phyloP scores from a whole-genome alignment of 495 filamentous ascomycete species.

The Bacidia gigantensis region DNA sequence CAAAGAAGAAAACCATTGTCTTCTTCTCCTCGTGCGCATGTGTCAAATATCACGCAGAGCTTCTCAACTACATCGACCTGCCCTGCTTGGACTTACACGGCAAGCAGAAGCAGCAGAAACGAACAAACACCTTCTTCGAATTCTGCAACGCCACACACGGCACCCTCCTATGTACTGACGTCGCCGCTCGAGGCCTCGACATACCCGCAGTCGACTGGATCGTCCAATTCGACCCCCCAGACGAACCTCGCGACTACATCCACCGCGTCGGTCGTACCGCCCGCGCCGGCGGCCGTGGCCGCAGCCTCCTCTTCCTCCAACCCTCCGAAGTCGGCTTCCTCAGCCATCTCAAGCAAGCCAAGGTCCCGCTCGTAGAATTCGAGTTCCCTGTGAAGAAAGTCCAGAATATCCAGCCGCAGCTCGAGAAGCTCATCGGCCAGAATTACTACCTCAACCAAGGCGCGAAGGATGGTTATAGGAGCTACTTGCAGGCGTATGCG shows the following conservation, averaged over 20 bases:
- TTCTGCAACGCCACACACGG: conserved; percentile 90
- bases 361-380: conserved; percentile 89
- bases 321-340: conserved; percentile 88
- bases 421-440: conserved; percentile 79
- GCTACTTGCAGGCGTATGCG: conserved; percentile 89
- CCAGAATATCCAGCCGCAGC: conserved; percentile 83
- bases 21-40: conserved; percentile 91
- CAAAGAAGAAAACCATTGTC: conserved; percentile 92
- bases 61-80: conserved; percentile 91
- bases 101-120: conserved; percentile 94
- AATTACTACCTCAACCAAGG: conserved; percentile 89
- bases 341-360: conserved; percentile 77
- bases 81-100: conserved; percentile 68
- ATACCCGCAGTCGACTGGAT: conserved; percentile 94
- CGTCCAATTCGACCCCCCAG: conserved; percentile 86
- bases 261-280: conserved; percentile 95
- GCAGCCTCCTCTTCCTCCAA: conserved; percentile 78
- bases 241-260: conserved; percentile 66
- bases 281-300: conserved; percentile 67
- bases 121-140: conserved; percentile 96
- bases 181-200: conserved; percentile 87
- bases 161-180: conserved; percentile 89
- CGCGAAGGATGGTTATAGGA: conserved; percentile 59
- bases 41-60: conserved; percentile 61
- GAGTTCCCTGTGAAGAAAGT: conserved; percentile 89